Evolutionary conservation across 345 rosid genomes (phyloP).

Genomic region (Murraya paniculata): DNA sequence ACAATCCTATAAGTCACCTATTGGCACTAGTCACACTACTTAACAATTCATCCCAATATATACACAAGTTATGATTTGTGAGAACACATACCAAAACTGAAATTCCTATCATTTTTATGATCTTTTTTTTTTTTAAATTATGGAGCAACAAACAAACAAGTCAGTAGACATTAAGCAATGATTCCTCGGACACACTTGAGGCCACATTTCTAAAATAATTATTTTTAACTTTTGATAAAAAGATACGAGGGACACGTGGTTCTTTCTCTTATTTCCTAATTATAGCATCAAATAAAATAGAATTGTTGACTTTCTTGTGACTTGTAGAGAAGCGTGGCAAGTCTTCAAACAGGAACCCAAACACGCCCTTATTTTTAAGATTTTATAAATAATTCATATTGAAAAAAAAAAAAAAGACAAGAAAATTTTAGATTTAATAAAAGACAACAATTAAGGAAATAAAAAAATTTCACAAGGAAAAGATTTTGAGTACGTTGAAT

Average conservation of each 20-base stretch:
- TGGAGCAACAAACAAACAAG: not conserved
- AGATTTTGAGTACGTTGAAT: slow-evolving; percentile 20
- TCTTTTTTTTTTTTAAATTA: not conserved
- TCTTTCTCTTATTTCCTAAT: not conserved
- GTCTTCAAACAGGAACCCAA: not conserved
- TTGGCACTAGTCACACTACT: not conserved
- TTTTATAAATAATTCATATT: not conserved
- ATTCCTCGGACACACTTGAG: not conserved
- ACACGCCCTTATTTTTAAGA: not conserved
- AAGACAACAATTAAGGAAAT: not conserved
- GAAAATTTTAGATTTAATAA: not conserved
- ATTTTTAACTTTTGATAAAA: not conserved
- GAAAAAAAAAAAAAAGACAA: not conserved
- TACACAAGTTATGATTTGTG: not conserved
- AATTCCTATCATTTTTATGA: not conserved
- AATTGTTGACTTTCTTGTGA: not conserved
- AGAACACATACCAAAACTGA: not conserved
- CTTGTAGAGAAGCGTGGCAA: not conserved
- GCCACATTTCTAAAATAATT: not conserved
- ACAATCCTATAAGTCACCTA: not conserved
- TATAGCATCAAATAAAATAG: not conserved
- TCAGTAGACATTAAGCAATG: not conserved
- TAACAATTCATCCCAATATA: not conserved
- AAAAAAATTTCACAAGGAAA: not conserved
- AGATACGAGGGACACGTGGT: not conserved